Evolutionary conservation across 345 rosid genomes (phyloP), one percentile per base, ranked within the genome.

Genomic region (Corchorus capsularis): DNA sequence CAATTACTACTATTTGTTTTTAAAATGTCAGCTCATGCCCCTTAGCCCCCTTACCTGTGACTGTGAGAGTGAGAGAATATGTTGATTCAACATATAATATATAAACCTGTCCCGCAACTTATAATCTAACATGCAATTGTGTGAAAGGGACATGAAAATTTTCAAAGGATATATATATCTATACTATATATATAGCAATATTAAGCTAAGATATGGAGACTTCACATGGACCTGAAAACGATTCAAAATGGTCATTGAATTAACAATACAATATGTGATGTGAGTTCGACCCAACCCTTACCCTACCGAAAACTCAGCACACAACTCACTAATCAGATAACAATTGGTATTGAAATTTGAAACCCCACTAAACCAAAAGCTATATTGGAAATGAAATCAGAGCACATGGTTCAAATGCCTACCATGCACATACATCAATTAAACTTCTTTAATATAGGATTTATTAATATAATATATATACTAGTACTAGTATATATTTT

Each of bases 41-140:
- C 82, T 67, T 69, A 32, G 69, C 77, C 10, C 27, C 27, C 1
- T 27, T 27, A 27, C 27, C 27, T 27, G 27, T 27, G 27, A 27
- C 27, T 27, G 27, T 27, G 27, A 27, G 27, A 27, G 27, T 27
- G 61, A 55, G 71, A 69, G 62, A 71, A 53, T 75, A 62, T 75
- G 55, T 39, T 46, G 66, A 76, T 78, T 59, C 16, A 79, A 71
- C 77, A 39, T 39, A 39, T 39, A 5, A n/a, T 39, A 39, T 39
- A 39, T 39, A 66, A 32, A 69, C 71, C 20, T 49, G 79, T 52
- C 52, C 60, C 68, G 27, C 35, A 69, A 10, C 35, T 63, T 39
- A 39, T 6, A 39, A 53, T 63, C 46, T 54, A 46, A 72, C 61
- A 35, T 59, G 32, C 14, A 54, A 17, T 35, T 12, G 12, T n/a